phyloP scores from a whole-genome alignment of 164 flowering plant species.

The Annona cherimola region DNA sequence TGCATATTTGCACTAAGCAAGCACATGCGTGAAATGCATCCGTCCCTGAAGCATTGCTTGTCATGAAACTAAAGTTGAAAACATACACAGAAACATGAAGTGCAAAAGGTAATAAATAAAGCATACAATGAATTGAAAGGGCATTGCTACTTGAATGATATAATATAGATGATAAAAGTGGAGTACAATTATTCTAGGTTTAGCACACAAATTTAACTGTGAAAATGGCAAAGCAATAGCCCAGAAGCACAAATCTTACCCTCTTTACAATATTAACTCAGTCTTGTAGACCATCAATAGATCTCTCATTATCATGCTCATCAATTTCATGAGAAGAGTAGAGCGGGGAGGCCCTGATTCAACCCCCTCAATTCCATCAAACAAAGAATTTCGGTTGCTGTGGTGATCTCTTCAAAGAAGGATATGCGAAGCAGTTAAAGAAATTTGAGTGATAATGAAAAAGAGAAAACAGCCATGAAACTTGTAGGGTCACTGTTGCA shows the following conservation, averaged over 20 bases:
- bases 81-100: not conserved
- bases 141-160: not conserved
- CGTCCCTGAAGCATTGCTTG: not conserved
- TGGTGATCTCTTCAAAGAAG: conserved; percentile 49
- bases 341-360: conserved; percentile 74
- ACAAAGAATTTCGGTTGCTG: conserved; percentile 50
- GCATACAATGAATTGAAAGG: not conserved
- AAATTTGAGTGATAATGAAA: not conserved
- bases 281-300: conserved; percentile 62
- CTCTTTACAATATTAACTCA: conserved; percentile 73
- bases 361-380: conserved; percentile 98
- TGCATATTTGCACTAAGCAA: too few relatives aligned
- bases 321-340: conserved; percentile 65
- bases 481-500: not conserved
- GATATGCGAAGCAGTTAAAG: not conserved
- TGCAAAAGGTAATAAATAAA: not conserved
- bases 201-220: not conserved
- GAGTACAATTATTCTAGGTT: not conserved
- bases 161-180: not conserved
- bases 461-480: not conserved
- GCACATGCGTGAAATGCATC: not conserved
- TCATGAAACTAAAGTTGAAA: not conserved
- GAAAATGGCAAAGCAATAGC: not conserved
- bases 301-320: conserved; percentile 70
- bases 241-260: conserved; percentile 25